Evolutionary conservation across 164 flowering plant species (phyloP).

Genomic region (Buxus sempervirens): DNA sequence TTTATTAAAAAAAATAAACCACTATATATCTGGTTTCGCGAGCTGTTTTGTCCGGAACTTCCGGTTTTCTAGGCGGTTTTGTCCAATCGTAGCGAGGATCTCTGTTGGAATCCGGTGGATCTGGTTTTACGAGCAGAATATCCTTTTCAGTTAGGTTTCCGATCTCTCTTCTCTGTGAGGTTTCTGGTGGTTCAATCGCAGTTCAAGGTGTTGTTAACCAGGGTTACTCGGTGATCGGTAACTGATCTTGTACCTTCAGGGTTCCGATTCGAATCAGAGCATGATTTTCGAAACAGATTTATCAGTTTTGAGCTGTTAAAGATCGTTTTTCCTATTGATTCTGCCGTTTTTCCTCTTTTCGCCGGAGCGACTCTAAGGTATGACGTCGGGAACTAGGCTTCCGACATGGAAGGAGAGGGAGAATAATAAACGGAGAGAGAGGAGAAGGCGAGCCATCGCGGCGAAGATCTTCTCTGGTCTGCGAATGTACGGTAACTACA

Average conservation of each 20-base stretch:
- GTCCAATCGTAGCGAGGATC: too few relatives aligned
- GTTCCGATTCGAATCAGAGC: too few relatives aligned
- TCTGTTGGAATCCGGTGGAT: too few relatives aligned
- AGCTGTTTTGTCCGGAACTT: not conserved
- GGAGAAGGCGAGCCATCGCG: conserved; percentile 79
- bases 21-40: not conserved
- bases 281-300: not conserved
- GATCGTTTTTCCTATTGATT: conserved; percentile 4
- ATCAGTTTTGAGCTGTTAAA: not conserved
- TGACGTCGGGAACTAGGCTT: conserved; percentile 75
- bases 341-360: not conserved
- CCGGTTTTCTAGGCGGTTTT: not conserved
- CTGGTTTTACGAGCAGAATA: too few relatives aligned
- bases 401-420: conserved; percentile 96
- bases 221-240: too few relatives aligned
- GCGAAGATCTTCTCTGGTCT: conserved; percentile 89
- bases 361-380: conserved; percentile 9
- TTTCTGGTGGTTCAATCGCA: too few relatives aligned
- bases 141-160: too few relatives aligned
- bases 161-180: not conserved
- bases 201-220: too few relatives aligned
- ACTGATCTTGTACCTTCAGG: too few relatives aligned
- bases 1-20: not conserved
- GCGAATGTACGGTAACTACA: conserved; percentile 74
- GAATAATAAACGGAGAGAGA: conserved; percentile 81